Conservation (phyloP, 371 early-diverging fungal species). For the Homolaphlyctis polyrhiza region DNA sequence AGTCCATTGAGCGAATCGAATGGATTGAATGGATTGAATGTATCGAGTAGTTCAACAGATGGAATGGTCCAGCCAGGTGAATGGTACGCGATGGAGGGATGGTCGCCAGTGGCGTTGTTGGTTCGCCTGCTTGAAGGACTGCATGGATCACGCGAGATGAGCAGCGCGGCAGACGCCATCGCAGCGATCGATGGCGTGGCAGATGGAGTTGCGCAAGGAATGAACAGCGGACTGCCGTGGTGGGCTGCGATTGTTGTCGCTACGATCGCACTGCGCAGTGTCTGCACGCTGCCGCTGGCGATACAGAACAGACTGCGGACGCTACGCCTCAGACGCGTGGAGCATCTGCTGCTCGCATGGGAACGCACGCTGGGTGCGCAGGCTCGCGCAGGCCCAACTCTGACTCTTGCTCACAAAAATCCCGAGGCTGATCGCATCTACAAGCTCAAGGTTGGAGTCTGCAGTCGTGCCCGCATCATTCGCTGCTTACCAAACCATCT, state of each 20-base stretch:
- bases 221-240: conserved; percentile 54
- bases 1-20: too few species aligned
- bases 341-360: conserved; percentile 64
- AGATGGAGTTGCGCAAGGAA: background rate
- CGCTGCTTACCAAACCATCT: background rate
- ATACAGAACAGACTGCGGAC: conserved; percentile 61
- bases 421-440: background rate
- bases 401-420: background rate
- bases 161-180: background rate
- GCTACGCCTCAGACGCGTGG: conserved; percentile 50
- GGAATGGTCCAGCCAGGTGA: too few species aligned
- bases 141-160: too few species aligned
- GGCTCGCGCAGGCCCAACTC: background rate
- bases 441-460: conserved; percentile 11
- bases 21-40: too few species aligned
- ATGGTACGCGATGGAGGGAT: too few species aligned
- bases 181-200: background rate
- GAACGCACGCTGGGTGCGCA: conserved; percentile 39
- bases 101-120: too few species aligned
- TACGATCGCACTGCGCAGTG: conserved; percentile 55
- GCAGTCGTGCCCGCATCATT: background rate
- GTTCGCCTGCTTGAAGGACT: too few species aligned
- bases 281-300: conserved; percentile 70
- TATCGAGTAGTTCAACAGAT: too few species aligned
- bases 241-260: conserved; percentile 59